Evolutionary conservation across 352 stramenopile species (phyloP).

Genomic region (Phytophthora agathidicida): DNA sequence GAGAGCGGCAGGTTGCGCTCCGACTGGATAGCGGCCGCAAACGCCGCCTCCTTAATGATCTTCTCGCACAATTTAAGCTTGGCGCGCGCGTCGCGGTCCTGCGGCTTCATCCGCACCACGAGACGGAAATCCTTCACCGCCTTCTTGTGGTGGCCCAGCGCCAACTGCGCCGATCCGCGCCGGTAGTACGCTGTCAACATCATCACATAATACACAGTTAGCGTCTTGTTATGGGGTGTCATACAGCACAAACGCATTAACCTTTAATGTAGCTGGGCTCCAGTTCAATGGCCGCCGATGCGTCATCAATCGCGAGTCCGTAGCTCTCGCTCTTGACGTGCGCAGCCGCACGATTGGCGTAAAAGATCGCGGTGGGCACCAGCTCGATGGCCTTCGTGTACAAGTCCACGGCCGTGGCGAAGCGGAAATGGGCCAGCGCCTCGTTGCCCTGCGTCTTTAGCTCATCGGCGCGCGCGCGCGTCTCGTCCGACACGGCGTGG

Average conservation of each 20-base stretch:
- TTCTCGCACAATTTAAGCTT: constrained; percentile 98
- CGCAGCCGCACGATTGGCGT: constrained; percentile 94
- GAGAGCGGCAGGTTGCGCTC: constrained; percentile 94
- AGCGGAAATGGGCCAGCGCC: constrained; percentile 83
- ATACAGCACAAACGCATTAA: constrained; percentile 12
- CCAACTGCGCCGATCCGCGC: constrained; percentile 95
- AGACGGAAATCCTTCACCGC: constrained; percentile 97
- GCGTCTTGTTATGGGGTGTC: neutral
- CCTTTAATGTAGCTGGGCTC: constrained; percentile 97
- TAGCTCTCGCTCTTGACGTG: constrained; percentile 99
- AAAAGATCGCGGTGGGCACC: constrained; percentile 91
- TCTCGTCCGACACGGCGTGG: constrained; percentile 71
- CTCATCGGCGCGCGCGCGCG: constrained; percentile 61
- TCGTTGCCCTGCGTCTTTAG: constrained; percentile 90
- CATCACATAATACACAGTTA: constrained; percentile 9
- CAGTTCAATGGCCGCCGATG: constrained; percentile 93
- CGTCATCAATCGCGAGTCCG: constrained; percentile 97
- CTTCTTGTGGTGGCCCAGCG: constrained; percentile 96
- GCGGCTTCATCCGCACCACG: constrained; percentile 96
- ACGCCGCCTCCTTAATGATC: constrained; percentile 95
- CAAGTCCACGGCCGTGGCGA: constrained; percentile 77
- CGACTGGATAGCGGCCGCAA: constrained; percentile 96
- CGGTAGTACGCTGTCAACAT: constrained; percentile 94
- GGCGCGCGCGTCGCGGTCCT: constrained; percentile 91
- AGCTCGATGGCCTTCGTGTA: constrained; percentile 93